Base-by-base conservation (phyloP, 805 yeast genomes). In the Candida peoriensis region DNA sequence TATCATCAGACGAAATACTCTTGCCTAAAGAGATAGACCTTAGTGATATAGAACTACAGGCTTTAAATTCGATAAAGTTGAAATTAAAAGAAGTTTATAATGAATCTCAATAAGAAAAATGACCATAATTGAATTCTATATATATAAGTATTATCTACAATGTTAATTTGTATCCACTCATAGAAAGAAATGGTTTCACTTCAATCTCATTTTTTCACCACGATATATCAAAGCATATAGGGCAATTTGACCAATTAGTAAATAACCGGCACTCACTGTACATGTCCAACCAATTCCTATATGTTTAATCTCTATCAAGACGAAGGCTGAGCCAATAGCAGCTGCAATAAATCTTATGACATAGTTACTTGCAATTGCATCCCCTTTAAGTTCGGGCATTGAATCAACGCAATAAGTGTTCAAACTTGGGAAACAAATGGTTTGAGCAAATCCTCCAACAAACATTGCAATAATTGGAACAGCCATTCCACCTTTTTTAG, bases 361-460 rank as follows among this genome's bases (percentile, higher is more conserved):
- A 38, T 76, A 76, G 43, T 74, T 74, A 8, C 74, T 66, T 0
- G 72, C 77, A 27, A 76, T 68, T 2, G 76, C 79, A 46, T 70
- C 80, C 15, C 79, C 76, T 22, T 63, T 64, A 28, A 75, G 48
- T 21, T 69, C 62, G 1, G 79, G 78, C 67, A 73, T 61, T 5
- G 74, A 66, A 44, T 76, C 82, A 18, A 74, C 73, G 54, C 79
- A 73, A 47, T 76, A 76, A 3, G 80, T 67, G 44, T 76, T 76
- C 25, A 71, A 47, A 13, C 72, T 63, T 1, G 81, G 78, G 45
- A 72, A 76, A 8, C 65, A 51, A 18, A 67, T 55, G 0, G 78
- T 71, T 47, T 76, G 81, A 0, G 70, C 71, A 30, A 72, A 37
- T 0, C 76, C 81, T 30, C 62, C 58, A 15, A 65, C 18, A 41